Evolutionary conservation across 371 early-diverging fungal genomes (phyloP), one percentile per base, ranked within the genome.

Genomic region (Zychaea mexicana): DNA sequence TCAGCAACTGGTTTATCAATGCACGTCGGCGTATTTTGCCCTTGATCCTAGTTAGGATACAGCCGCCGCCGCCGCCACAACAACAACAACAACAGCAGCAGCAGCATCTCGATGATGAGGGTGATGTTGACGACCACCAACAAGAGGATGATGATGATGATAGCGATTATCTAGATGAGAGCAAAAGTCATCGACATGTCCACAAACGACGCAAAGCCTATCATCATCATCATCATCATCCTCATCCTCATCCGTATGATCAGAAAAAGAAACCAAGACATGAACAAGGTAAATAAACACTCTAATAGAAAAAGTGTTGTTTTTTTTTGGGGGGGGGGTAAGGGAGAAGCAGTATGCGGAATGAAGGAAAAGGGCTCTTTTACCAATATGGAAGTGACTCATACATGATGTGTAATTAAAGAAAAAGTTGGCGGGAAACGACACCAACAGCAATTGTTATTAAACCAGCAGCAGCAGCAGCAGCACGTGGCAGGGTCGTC

Each of bases 1-100:
- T 91, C 56, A 90, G 88, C 60, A 90, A 93, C 67, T 93, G 93
- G 93, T 93, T 93, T 64, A 90, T 93, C 60, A 93, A 93, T 73
- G 92, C 92, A 0, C 69, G 93, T 7, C 71, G 93, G 57, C 80
- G 92, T 45, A 74, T 80, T 21, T 52, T 83, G 61, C 80, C 69
- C 7, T 42, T 56, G n/a, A 39, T 62, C 13, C 57, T 56, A 17
- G 57, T 33, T 19, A 32, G 13, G 30, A 56, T 56, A 56, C 36
- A 56, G 24, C 31, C 49, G 6, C 49, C 10, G 46, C 9, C 36
- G 15, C 36, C 8, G 8, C 36, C 8, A 10, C 15, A 8, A 2
- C 8, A 10, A 42, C 17, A 42, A 12, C 42, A 7, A 6, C 42
- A 42, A 42, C 42, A 42, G 6, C 42, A 15, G n/a, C 42, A 42